These are phyloP conservation scores for Reticulascus tulasneorum DNA, from an alignment of 2,329 filamentous ascomycete species.

Conservation along the genomic window DNA sequence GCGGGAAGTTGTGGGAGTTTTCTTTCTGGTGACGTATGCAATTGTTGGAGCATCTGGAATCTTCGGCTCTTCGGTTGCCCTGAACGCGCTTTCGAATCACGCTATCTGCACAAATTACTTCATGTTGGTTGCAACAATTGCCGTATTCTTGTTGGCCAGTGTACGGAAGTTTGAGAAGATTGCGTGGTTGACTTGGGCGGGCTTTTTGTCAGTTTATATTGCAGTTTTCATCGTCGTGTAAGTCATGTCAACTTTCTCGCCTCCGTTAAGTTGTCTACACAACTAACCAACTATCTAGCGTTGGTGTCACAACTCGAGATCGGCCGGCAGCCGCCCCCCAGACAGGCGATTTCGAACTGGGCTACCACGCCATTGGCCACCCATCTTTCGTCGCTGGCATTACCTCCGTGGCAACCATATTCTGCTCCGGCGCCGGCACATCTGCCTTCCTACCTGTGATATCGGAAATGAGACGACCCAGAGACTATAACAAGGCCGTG, in stretches of 20 bases:
- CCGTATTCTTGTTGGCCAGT: conserved; percentile 45
- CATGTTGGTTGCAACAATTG: conserved; percentile 46
- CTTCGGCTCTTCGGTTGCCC: conserved; percentile 52
- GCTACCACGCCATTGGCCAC: conserved; percentile 51
- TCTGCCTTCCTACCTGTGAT: conserved; percentile 62
- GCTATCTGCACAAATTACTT: conserved; percentile 57
- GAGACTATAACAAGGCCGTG: conserved; percentile 57
- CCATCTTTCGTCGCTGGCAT: conserved; percentile 58
- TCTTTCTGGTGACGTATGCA: conserved; percentile 56
- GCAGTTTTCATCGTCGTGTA: conserved; percentile 55
- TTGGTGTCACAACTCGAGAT: conserved; percentile 53
- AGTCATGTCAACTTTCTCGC: conserved; percentile 12
- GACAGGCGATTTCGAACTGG: conserved; percentile 55
- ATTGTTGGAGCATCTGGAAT: conserved; percentile 55
- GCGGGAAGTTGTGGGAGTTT: conserved; percentile 48
- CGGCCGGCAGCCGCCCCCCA: conserved; percentile 58
- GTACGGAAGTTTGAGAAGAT: conserved; percentile 58
- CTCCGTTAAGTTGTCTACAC: neutral
- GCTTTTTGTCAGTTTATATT: conserved; percentile 53
- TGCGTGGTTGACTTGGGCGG: conserved; percentile 58
- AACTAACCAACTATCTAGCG: conserved; percentile 19
- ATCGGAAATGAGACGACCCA: conserved; percentile 58
- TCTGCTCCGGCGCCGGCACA: conserved; percentile 55
- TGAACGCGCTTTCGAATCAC: conserved; percentile 58
- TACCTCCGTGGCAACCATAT: conserved; percentile 54